Conservation (phyloP, 2,329 filamentous ascomycete species). For the Penicillium sp. region DNA sequence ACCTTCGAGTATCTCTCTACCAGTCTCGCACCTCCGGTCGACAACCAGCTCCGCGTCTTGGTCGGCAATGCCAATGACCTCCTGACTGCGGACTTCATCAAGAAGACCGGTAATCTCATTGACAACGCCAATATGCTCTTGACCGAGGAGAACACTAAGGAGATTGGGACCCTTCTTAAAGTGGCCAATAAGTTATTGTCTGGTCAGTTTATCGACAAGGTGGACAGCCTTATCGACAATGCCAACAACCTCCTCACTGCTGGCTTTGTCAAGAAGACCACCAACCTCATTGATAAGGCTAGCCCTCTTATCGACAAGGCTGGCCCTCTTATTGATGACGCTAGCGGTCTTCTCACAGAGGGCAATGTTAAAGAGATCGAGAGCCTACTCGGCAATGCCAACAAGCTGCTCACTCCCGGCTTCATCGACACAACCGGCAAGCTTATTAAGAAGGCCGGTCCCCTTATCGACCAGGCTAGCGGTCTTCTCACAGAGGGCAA, state of each 20-base stretch:
- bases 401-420: constrained; percentile 26
- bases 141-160: constrained; percentile 19
- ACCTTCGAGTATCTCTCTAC: constrained; percentile 27
- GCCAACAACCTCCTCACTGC: constrained; percentile 28
- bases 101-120: neutral
- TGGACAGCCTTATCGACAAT: constrained; percentile 10
- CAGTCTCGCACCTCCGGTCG: constrained; percentile 24
- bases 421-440: constrained; percentile 18
- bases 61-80: constrained; percentile 25
- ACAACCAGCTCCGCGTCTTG: constrained; percentile 28
- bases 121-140: constrained; percentile 20
- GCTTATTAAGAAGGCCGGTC: constrained; percentile 11
- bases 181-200: neutral
- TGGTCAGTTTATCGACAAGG: constrained; percentile 14
- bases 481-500: constrained; percentile 43
- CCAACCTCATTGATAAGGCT: constrained; percentile 14
- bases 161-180: neutral
- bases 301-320: constrained; percentile 20
- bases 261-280: constrained; percentile 21
- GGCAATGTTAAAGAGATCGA: constrained; percentile 8
- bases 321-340: constrained; percentile 18
- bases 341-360: neutral
- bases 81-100: constrained; percentile 21
- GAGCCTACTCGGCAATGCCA: no score
- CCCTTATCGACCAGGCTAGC: constrained; percentile 1